Evolutionary conservation across 371 early-diverging fungal species (phyloP), one percentile per base, ranked within the genome.

Genomic region (Capillidium rhysosporum): DNA sequence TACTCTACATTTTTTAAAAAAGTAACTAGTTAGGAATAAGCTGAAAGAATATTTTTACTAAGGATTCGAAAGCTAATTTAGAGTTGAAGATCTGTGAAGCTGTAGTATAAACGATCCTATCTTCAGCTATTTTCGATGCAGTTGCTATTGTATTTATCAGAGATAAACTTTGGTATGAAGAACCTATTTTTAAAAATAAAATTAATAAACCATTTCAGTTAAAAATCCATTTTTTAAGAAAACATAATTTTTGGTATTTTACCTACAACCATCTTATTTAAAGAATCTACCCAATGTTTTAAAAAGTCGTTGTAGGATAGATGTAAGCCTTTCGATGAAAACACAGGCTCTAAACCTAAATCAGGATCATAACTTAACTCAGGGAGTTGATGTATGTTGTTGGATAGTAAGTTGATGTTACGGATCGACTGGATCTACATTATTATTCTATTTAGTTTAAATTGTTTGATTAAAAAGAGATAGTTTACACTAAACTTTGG

Each of bases 251-350:
- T 24, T 25, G 49, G 28, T 31, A 18, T 20, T n/a, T 51, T 51
- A 51, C 51, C 51, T 18, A 51, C 21, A 21, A 51, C 24, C 51
- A 51, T 51, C 24, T 31, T 51, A 21, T 51, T 51, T 18, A 51
- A 51, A 12, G 51, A 51, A 4, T 51, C 51, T 25, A 38, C 38
- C 51, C 51, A 51, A 39, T 51, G 51, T 23, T 51, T 51, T 34
- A 25, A 28, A 39, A 51, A 51, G 30, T 51, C 51, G 16, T 28
- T 20, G 23, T 38, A 51, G 3, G n/a, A 14, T 12, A 51, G 38
- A 14, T 28, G 29, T 9, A 51, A 31, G 3, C 25, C 18, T 51
- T 51, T 51, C 14, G 34, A 10, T 8, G 25, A 25, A n/a, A 51
- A 31, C 2, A 28, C 38, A 2, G 51, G 51, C 23, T 51, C 51